phyloP scores from a whole-genome alignment of 257 asterid species.

The Solanum sejunctum region DNA sequence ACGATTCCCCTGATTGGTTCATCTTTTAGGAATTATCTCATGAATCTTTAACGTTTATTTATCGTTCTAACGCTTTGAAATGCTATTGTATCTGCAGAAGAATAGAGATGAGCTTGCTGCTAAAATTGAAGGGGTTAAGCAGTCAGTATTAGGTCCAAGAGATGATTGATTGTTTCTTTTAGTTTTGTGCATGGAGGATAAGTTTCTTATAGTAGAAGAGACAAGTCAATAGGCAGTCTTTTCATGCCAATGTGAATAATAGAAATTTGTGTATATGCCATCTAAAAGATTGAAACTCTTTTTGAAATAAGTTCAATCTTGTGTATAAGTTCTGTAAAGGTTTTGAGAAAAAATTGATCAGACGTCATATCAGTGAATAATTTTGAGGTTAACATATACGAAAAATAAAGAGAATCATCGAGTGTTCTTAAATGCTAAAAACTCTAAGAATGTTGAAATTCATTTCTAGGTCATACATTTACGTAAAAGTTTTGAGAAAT shows the following conservation, averaged over 20 bases:
- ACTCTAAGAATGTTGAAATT: too few relatives aligned
- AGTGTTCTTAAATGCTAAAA: too few relatives aligned
- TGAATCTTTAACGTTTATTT: neutral
- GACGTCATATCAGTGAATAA: too few relatives aligned
- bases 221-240: neutral
- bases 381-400: too few relatives aligned
- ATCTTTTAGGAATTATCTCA: neutral
- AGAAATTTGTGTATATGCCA: neutral
- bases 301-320: too few relatives aligned
- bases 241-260: neutral
- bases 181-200: neutral
- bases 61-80: neutral
- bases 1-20: neutral
- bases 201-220: neutral
- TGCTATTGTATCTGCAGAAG: conserved; percentile 32
- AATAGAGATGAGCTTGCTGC: conserved; percentile 51
- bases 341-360: too few relatives aligned
- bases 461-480: too few relatives aligned
- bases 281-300: neutral
- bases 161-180: conserved; percentile 7
- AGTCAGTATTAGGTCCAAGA: conserved; percentile 42
- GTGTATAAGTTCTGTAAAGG: too few relatives aligned
- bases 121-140: conserved; percentile 52
- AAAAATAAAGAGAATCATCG: too few relatives aligned
- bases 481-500: too few relatives aligned